Base-by-base conservation (phyloP, 768 basidiomycete genomes). In the Leccinum pellstonianum region DNA sequence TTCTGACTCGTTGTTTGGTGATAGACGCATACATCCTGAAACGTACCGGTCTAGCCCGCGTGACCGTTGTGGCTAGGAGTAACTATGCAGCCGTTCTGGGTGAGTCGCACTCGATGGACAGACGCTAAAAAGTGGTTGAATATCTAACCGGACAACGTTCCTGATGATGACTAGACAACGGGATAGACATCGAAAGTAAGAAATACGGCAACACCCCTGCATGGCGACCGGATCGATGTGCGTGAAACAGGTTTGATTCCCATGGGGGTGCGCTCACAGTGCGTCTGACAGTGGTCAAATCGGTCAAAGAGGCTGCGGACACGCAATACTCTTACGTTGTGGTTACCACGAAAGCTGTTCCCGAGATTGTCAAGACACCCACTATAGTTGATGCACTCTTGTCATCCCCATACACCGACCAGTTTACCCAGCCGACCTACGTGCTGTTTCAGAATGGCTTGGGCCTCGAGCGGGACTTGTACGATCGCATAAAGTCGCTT, bases 381-480 rank as follows among this genome's bases (percentile, higher is more conserved):
- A 68, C 74, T 4, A 69, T 91, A 8, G 77, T 92, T 23, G 75
- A 76, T 7, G 82, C 86, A 6, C 69, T 91, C 38, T 70, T 91
- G 49, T 77, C 78, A 3, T 47, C 73, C 1, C 73, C 80, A 23
- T 84, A 86, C 73, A 65, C 75, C 52, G 77, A 80, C 33, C 66
- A 66, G 49, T 75, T 78, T 61, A 62, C 76, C 5, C 84, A 86
- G 64, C 86, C 86, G 1, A 81, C 79, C 1, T 86, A 85, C 66
- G 83, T 86, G 2, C 68, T 89, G 12, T 63, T 87, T 52, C 86
- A 91, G 77, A 92, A 92, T 68, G 89, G 90, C 6, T 73, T 93
- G 4, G 83, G 83, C 38, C 38, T 62, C 47, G 90, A 91, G 67
- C 75, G 71, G 35, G 87, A 88, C 57, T 75, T 90, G 21, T 87